Conservation (phyloP, 495 filamentous ascomycete genomes). For the Xylaria bambusicola region DNA sequence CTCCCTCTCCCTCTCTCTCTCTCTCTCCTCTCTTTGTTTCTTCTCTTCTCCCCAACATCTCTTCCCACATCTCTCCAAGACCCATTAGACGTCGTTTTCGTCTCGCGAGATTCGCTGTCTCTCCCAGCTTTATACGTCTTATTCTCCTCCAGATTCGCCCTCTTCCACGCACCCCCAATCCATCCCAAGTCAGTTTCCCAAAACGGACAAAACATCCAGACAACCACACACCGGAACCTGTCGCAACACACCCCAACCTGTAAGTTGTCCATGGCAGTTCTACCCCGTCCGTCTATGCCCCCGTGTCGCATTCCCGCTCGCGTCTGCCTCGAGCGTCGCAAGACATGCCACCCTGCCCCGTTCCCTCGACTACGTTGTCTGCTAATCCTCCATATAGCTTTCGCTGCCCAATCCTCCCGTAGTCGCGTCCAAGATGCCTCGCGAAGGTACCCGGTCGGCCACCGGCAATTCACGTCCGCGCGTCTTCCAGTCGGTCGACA, state of each 20-base stretch:
- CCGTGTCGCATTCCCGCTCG: conserved; percentile 32
- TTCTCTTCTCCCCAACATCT: no score
- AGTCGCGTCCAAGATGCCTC: conserved; percentile 46
- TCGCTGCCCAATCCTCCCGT: conserved; percentile 22
- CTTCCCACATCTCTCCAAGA: conserved; percentile 5
- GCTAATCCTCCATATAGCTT: conserved; percentile 31
- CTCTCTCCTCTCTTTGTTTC: no score
- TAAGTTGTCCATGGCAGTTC: conserved; percentile 8
- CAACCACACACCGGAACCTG: background rate
- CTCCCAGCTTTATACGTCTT: background rate
- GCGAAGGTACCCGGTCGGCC: conserved; percentile 57
- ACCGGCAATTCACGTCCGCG: conserved; percentile 59
- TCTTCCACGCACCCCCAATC: background rate
- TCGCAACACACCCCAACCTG: conserved; percentile 10
- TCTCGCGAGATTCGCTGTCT: background rate
- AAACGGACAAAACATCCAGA: background rate
- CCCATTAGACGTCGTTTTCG: background rate
- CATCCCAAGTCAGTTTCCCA: background rate
- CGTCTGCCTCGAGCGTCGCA: conserved; percentile 26
- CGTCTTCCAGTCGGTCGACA: conserved; percentile 53
- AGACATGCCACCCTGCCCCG: conserved; percentile 7
- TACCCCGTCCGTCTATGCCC: conserved; percentile 3
- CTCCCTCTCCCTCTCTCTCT: no score
- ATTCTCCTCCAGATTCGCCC: background rate
- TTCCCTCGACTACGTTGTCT: conserved; percentile 10